A percentile compares a stretch with the other conserved stretches of the same genome.
phyloP scores from a whole-genome alignment of 106 monocot genomes.

The Dioscorea dumetorum region DNA sequence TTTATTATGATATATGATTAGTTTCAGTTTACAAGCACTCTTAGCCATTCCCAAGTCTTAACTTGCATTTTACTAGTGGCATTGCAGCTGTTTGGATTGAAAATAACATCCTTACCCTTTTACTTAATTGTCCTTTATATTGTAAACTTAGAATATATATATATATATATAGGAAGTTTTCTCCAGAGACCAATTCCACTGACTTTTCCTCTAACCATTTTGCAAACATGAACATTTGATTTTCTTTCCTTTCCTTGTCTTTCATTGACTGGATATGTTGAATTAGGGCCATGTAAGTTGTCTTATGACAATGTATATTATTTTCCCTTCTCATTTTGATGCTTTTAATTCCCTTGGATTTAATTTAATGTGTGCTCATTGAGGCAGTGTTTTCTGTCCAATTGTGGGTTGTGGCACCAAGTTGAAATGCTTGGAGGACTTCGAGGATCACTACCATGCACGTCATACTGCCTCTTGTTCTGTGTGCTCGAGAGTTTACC shows the following conservation, averaged over 20 bases:
- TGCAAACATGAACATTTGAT: no score
- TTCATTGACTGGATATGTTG: neutral
- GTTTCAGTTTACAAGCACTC: neutral
- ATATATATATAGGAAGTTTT: no score
- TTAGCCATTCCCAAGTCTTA: neutral
- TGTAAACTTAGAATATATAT: no score
- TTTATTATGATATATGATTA: neutral
- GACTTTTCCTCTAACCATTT: no score
- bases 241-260: no score
- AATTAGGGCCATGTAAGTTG: neutral
- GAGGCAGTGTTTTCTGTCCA: slow-evolving; percentile 67
- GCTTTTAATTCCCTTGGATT: neutral
- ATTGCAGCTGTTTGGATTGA: neutral
- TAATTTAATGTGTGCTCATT: neutral
- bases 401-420: slow-evolving; percentile 79
- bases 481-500: slow-evolving; percentile 76
- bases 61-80: neutral
- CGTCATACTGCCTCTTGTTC: slow-evolving; percentile 88
- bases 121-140: no score
- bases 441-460: slow-evolving; percentile 88
- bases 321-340: neutral
- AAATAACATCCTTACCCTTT: no score
- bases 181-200: no score
- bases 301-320: neutral
- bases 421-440: slow-evolving; percentile 68